Conservation (phyloP, 805 yeast species). For the Sungouiella blattae region DNA sequence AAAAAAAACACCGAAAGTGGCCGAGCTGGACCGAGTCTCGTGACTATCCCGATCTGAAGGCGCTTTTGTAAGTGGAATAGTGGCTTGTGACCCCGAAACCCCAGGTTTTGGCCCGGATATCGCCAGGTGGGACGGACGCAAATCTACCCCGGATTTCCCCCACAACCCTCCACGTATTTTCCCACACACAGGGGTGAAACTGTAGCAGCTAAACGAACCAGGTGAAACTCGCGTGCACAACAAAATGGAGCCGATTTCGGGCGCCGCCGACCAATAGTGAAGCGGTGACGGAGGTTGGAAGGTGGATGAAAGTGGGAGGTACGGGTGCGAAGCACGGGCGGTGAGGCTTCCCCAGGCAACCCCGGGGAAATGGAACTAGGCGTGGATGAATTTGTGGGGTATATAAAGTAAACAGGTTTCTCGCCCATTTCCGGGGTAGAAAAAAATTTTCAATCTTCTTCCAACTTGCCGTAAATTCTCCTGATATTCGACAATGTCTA, state of each 20-base stretch:
- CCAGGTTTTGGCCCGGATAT: no score
- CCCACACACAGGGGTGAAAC: no score
- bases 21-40: neutral
- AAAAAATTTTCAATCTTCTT: neutral
- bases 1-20: no score
- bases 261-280: neutral
- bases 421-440: neutral
- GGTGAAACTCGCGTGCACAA: neutral
- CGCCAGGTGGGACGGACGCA: no score
- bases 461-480: no score
- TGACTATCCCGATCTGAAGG: neutral
- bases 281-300: neutral
- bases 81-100: no score
- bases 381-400: conserved; percentile 6
- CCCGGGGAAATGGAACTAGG: conserved; percentile 16
- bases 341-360: conserved; percentile 1
- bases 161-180: neutral
- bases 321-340: neutral
- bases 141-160: no score
- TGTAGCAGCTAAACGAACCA: neutral
- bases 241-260: neutral
- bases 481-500: conserved; percentile 6
- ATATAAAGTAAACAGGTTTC: conserved; percentile 7
- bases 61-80: neutral
- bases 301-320: neutral